Conservation (phyloP, 2,329 filamentous ascomycete genomes). For the Fusarium nematophilum region DNA sequence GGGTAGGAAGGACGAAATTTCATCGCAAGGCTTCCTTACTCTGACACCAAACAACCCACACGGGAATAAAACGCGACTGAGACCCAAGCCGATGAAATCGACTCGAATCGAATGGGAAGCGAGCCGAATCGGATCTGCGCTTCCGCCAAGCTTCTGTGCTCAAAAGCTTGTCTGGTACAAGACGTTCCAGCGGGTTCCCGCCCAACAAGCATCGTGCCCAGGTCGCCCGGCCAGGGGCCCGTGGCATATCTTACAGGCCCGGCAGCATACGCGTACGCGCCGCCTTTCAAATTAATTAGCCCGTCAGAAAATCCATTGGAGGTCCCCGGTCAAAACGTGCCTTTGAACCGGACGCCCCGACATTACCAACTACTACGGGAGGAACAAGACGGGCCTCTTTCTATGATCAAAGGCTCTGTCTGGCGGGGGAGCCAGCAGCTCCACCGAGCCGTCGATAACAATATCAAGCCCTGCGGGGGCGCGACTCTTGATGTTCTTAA, state of each 20-base stretch:
- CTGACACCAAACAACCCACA: too few relatives aligned
- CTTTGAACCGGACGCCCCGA: too few relatives aligned
- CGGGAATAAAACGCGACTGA: background rate
- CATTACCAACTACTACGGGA: too few relatives aligned
- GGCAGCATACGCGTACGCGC: too few relatives aligned
- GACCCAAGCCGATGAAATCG: background rate
- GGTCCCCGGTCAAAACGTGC: too few relatives aligned
- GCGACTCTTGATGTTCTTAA: conserved; percentile 4
- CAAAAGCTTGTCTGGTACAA: conserved; percentile 35
- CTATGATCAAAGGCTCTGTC: background rate
- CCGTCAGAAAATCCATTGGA: too few relatives aligned
- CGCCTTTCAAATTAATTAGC: too few relatives aligned
- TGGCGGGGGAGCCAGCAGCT: conserved; percentile 1
- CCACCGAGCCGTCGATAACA: conserved; percentile 17
- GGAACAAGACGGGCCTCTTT: too few relatives aligned
- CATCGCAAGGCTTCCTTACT: too few relatives aligned
- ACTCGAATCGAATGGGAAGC: background rate
- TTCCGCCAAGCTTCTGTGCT: conserved; percentile 34
- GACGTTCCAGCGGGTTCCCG: conserved; percentile 4
- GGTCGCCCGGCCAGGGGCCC: too few relatives aligned
- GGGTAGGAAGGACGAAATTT: too few relatives aligned
- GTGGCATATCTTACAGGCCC: too few relatives aligned
- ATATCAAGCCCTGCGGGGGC: conserved; percentile 6
- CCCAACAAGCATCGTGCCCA: background rate
- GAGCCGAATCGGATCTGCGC: conserved; percentile 33